Evolutionary conservation across 805 yeast genomes (phyloP).

Genomic region (Candida alai): DNA sequence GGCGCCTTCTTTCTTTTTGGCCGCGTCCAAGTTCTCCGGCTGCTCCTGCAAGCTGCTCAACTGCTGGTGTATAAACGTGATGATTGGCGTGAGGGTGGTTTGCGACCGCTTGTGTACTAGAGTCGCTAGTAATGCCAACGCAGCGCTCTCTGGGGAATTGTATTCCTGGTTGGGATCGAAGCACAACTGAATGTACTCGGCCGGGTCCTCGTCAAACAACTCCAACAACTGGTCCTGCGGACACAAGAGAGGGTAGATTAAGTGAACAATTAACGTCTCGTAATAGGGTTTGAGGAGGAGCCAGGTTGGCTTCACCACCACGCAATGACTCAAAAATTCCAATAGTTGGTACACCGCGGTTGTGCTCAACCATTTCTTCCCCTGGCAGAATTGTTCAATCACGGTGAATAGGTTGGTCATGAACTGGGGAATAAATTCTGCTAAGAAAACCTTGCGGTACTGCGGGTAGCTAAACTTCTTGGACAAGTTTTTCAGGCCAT

Average conservation of each 20-base stretch:
- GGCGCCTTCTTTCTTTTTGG: constrained; percentile 71
- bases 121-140: constrained; percentile 66
- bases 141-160: constrained; percentile 73
- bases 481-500: constrained; percentile 48
- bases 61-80: constrained; percentile 51
- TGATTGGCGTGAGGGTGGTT: constrained; percentile 54
- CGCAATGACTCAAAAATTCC: constrained; percentile 53
- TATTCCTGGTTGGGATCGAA: constrained; percentile 54
- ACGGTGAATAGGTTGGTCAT: constrained; percentile 59
- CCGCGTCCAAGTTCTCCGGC: constrained; percentile 40
- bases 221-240: constrained; percentile 67
- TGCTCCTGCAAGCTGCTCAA: constrained; percentile 27
- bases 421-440: constrained; percentile 69
- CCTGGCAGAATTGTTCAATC: constrained; percentile 69
- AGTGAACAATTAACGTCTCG: constrained; percentile 60
- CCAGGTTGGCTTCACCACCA: constrained; percentile 59
- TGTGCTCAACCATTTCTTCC: constrained; percentile 64
- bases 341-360: constrained; percentile 60
- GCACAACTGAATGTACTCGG: constrained; percentile 74
- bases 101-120: constrained; percentile 66
- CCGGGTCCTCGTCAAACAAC: constrained; percentile 80
- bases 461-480: constrained; percentile 53
- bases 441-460: constrained; percentile 53
- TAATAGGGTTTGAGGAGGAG: constrained; percentile 59
- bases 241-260: constrained; percentile 72